These are phyloP conservation scores for Syzygium oleosum DNA, from an alignment of 345 rosid genomes.

Conservation along the genomic window DNA sequence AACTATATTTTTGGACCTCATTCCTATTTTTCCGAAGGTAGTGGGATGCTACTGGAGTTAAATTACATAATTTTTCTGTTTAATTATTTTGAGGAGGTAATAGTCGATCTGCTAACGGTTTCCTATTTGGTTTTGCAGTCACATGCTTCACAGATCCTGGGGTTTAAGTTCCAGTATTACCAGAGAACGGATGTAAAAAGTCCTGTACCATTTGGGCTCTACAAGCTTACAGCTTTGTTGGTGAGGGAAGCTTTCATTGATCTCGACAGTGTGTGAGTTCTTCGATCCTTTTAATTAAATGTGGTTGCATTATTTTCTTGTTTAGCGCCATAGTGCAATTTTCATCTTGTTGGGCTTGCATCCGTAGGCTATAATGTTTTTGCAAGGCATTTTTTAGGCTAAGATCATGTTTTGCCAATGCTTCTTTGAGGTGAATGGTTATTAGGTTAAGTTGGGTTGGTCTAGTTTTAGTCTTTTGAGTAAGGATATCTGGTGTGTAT, in stretches of 20 bases:
- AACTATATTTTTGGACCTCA: conserved; percentile 59
- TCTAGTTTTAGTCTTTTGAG: neutral
- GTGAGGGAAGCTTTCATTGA: conserved; percentile 88
- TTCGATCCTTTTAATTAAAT: neutral
- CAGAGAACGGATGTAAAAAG: conserved; percentile 77
- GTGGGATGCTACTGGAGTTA: neutral
- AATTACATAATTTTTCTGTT: neutral
- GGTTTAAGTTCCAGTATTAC: conserved; percentile 95
- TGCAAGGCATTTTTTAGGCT: neutral
- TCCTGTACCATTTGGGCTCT: conserved; percentile 83
- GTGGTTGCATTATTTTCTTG: neutral
- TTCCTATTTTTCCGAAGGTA: conserved; percentile 98
- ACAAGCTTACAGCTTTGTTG: conserved; percentile 84
- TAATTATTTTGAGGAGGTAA: neutral
- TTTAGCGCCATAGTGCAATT: neutral
- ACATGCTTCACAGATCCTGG: conserved; percentile 98
- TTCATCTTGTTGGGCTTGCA: neutral
- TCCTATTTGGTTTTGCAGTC: conserved; percentile 52
- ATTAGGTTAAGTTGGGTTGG: neutral
- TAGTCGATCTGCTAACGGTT: neutral
- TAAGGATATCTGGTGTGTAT: neutral
- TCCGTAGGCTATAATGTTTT: neutral
- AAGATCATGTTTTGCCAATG: neutral
- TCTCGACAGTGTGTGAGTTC: conserved; percentile 88
- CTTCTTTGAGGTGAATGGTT: neutral